Conservation (phyloP, 2,329 filamentous ascomycete genomes). For the Proliferodiscus dingleyae region DNA sequence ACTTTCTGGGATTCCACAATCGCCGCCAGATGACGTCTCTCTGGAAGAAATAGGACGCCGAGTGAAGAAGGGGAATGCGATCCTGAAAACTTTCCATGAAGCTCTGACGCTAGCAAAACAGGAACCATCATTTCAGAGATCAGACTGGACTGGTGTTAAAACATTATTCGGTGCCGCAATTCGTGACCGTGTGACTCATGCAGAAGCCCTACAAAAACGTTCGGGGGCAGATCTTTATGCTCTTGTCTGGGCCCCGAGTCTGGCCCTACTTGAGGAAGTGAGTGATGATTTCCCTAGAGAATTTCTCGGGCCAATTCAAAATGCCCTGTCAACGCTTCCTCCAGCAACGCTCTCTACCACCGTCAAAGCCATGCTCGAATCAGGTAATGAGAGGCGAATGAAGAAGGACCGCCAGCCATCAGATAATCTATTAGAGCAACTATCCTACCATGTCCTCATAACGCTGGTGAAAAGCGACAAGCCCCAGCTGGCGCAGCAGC, state of each 20-base stretch:
- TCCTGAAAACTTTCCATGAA: slow-evolving; percentile 10
- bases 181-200: slow-evolving; percentile 2
- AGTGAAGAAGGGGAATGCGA: slow-evolving; percentile 13
- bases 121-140: slow-evolving; percentile 13
- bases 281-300: slow-evolving; percentile 6
- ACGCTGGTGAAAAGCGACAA: slow-evolving; percentile 29
- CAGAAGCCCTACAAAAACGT: slow-evolving; percentile 5
- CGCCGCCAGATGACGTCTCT: slow-evolving; percentile 28
- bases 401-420: slow-evolving; percentile 8
- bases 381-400: slow-evolving; percentile 9
- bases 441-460: slow-evolving; percentile 26
- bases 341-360: slow-evolving; percentile 9
- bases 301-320: slow-evolving; percentile 1
- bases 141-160: slow-evolving; percentile 8
- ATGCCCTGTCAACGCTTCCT: slow-evolving; percentile 3
- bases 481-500: slow-evolving; percentile 28
- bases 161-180: slow-evolving; percentile 12
- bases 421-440: slow-evolving; percentile 16
- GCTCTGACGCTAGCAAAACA: slow-evolving; percentile 11
- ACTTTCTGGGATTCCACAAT: slow-evolving; percentile 26
- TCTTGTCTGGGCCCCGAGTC: slow-evolving; percentile 9
- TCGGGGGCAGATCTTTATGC: slow-evolving; percentile 7
- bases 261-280: slow-evolving; percentile 10
- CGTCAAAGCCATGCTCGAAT: slow-evolving; percentile 11
- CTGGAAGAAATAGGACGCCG: slow-evolving; percentile 7